These are phyloP conservation scores for Fusarium subtropicale DNA, from an alignment of 2,329 filamentous ascomycete species.

Conservation along the genomic window DNA sequence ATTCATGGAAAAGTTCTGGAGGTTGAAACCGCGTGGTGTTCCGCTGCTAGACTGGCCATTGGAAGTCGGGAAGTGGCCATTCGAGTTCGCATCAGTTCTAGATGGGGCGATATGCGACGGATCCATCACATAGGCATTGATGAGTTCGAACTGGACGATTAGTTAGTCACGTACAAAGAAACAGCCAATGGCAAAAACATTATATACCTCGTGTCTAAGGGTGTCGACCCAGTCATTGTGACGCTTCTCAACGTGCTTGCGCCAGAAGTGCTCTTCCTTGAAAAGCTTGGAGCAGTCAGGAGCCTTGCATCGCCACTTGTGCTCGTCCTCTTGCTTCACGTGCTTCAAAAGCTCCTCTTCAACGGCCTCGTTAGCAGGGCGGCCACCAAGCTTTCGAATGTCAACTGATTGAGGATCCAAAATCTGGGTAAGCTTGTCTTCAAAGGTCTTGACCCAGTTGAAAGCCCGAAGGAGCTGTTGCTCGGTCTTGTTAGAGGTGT, in stretches of 20 bases:
- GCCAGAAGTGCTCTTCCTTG: constrained; percentile 97
- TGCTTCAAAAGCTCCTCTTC: constrained; percentile 87
- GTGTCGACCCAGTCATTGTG: constrained; percentile 88
- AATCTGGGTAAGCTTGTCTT: constrained; percentile 94
- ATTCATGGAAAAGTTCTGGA: constrained; percentile 76
- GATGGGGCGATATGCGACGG: constrained; percentile 95
- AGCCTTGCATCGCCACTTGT: constrained; percentile 96
- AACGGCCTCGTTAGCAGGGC: constrained; percentile 84
- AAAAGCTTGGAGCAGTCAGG: constrained; percentile 97
- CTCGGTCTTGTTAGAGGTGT: constrained; percentile 79
- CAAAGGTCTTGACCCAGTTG: constrained; percentile 99
- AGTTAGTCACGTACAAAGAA: constrained; percentile 20
- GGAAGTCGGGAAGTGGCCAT: constrained; percentile 90
- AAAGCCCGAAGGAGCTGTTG: constrained; percentile 94
- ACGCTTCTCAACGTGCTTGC: constrained; percentile 96
- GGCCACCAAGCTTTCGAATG: constrained; percentile 90
- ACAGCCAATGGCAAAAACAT: background rate
- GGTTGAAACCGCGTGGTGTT: constrained; percentile 91
- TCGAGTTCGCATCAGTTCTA: constrained; percentile 92
- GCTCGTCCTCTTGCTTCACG: constrained; percentile 97
- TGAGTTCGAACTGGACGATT: constrained; percentile 76
- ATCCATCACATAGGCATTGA: constrained; percentile 95
- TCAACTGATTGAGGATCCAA: constrained; percentile 90
- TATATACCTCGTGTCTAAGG: constrained; percentile 83
- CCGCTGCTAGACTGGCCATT: constrained; percentile 81